Percentiles rank a stretch among this genome's conserved stretches.
phyloP scores from a whole-genome alignment of 202 grass and related monocot genomes.

The Zizania palustris region DNA sequence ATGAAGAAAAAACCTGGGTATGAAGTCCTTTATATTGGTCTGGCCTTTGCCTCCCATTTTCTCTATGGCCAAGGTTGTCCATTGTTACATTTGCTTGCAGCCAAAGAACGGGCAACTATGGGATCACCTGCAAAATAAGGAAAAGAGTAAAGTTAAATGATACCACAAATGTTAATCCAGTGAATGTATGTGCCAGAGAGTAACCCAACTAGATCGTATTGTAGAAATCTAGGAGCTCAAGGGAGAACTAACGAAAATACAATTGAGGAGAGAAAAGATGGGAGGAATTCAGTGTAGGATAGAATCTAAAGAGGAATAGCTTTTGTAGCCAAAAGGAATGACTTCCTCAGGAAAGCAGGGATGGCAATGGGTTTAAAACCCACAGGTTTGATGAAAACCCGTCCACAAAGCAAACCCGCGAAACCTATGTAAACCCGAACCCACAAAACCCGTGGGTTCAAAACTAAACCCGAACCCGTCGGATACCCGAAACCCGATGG shows the following conservation, averaged over 20 bases:
- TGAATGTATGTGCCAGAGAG: not conserved
- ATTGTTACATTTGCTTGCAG: constrained; percentile 58
- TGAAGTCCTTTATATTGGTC: constrained; percentile 80
- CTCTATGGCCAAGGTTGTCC: constrained; percentile 78
- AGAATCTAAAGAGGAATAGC: not conserved
- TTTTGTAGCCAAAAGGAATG: not conserved
- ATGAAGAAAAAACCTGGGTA: constrained; percentile 62
- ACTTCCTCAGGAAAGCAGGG: not conserved
- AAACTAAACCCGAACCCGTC: too few species aligned
- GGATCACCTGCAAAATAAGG: constrained; percentile 34
- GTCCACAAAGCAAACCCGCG: too few species aligned
- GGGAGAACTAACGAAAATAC: not conserved
- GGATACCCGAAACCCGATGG: too few species aligned
- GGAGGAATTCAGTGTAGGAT: not conserved
- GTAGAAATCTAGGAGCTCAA: not conserved
- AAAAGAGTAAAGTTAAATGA: constrained; percentile 4
- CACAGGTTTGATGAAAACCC: too few species aligned
- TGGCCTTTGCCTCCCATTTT: constrained; percentile 76
- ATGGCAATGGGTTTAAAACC: too few species aligned
- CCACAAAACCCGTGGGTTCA: too few species aligned
- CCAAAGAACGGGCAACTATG: constrained; percentile 21
- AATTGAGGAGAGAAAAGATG: not conserved
- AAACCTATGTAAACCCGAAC: too few species aligned
- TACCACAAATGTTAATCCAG: not conserved
- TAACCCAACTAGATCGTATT: not conserved